Evolutionary conservation across 2,329 filamentous ascomycete genomes (phyloP), one percentile per base, ranked within the genome.

Genomic region (Xylariomycetidae sp.): DNA sequence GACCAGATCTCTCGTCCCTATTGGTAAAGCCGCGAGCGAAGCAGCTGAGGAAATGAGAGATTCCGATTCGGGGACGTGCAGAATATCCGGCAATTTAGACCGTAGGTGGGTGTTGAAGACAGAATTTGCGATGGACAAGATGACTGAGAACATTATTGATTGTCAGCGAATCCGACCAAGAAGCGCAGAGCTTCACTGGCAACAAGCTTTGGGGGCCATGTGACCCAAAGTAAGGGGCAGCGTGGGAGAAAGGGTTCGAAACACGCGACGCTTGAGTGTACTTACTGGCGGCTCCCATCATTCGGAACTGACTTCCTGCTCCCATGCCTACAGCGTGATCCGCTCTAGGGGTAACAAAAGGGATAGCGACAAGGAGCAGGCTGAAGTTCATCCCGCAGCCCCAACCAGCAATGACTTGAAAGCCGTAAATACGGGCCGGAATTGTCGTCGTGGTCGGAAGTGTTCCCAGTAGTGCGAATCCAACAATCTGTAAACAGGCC

Each of bases 261-360:
- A n/a, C n/a, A n/a, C n/a, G n/a, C n/a, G n/a, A n/a, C n/a, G n/a
- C n/a, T n/a, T n/a, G n/a, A n/a, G n/a, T n/a, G n/a, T n/a, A n/a
- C n/a, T n/a, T n/a, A n/a, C n/a, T n/a, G 2, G 38, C 23, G 19
- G 33, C 31, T 3, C 38, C 38, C 5, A 44, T 38, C 10, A 36
- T 34, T 12, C 38, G 22, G 6, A 44, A 43, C 20, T 50, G 45
- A 5, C 18, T 25, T 3, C 19, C 45, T 0, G 40, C 25, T 0
- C 36, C 45, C 35, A 50, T 34, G 2, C 27, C 47, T 7, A 45
- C 44, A 16, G 41, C 43, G 10, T 32, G 13, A 23, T 47, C 38
- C 1, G 36, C 35, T 6, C 22, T 27, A 13, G 40, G 34, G 12
- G n/a, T 27, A 1, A 44, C 32, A 3, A 14, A 23, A 3, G 42